phyloP scores from a whole-genome alignment of 1,284 basidiomycete species.

The Boletellus deceptivus region DNA sequence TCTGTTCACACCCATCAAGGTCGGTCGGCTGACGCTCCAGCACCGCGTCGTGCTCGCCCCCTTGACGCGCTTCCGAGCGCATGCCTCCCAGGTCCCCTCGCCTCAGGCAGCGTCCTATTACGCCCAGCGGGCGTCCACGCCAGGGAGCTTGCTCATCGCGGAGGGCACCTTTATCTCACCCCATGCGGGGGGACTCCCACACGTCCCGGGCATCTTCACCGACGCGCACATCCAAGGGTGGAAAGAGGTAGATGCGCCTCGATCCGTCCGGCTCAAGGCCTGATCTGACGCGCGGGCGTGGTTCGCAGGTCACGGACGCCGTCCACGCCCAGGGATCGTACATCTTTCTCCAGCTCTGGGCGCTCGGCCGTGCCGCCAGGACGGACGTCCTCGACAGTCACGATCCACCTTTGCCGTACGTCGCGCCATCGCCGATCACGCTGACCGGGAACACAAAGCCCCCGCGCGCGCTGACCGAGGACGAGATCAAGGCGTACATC shows the following conservation, averaged over 20 bases:
- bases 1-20: not conserved
- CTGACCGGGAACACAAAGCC: conserved; percentile 19
- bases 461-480: conserved; percentile 31
- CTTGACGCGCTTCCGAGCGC: conserved; percentile 34
- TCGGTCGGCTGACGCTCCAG: conserved; percentile 32
- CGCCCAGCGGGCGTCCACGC: not conserved
- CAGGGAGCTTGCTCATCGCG: not conserved
- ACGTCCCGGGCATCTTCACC: not conserved
- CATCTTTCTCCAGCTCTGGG: conserved; percentile 38
- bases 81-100: conserved; percentile 13
- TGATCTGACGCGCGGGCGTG: not conserved
- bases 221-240: not conserved
- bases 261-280: too few species aligned
- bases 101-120: conserved; percentile 24
- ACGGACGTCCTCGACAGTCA: conserved; percentile 23
- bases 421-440: conserved; percentile 44
- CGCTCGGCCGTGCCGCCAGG: conserved; percentile 37
- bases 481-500: conserved; percentile 16
- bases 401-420: conserved; percentile 29
- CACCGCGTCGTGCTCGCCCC: conserved; percentile 36
- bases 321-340: conserved; percentile 36
- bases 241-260: not conserved
- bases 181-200: not conserved
- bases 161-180: not conserved
- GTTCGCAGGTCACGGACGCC: conserved; percentile 32